Conservation (phyloP, 495 filamentous ascomycete genomes). For the Mycothermus thermophilus region DNA sequence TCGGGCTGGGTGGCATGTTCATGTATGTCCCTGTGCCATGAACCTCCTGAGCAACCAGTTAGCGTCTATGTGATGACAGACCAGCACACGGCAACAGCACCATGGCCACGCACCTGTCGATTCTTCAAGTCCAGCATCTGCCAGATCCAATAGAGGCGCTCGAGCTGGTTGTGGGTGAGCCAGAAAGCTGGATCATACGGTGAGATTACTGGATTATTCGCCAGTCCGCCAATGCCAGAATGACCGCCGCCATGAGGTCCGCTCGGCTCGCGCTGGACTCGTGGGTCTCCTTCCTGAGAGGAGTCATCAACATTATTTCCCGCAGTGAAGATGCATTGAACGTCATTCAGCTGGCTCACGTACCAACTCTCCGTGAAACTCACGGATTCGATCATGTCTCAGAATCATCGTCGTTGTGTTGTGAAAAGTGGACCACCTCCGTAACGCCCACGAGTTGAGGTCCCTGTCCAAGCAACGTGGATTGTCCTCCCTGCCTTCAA, state of each 20-base stretch:
- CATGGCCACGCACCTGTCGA: conserved; percentile 17
- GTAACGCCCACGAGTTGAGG: conserved; percentile 35
- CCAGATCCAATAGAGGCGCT: conserved; percentile 61
- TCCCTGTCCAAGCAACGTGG: conserved; percentile 55
- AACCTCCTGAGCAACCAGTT: too few species aligned
- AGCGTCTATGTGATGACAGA: too few species aligned
- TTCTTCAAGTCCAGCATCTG: conserved; percentile 41
- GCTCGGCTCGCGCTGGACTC: conserved; percentile 21
- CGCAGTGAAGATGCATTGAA: too few species aligned
- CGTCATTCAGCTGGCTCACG: too few species aligned
- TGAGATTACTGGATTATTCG: conserved; percentile 40
- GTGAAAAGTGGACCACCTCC: conserved; percentile 22
- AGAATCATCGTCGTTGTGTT: conserved; percentile 32
- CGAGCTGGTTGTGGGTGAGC: conserved; percentile 53
- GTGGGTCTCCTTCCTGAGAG: conserved; percentile 38
- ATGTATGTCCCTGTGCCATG: conserved; percentile 12
- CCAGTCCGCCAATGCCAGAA: conserved; percentile 28
- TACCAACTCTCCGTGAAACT: conserved; percentile 37
- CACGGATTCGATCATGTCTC: conserved; percentile 29
- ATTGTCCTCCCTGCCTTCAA: too few species aligned
- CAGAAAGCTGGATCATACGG: conserved; percentile 56
- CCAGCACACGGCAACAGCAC: conserved; percentile 8
- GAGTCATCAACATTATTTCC: too few species aligned
- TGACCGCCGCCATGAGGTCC: conserved; percentile 54
- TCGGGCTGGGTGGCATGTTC: conserved; percentile 26